Conservation (phyloP, 2,329 filamentous ascomycete genomes). For the Trichoderma sp. region DNA sequence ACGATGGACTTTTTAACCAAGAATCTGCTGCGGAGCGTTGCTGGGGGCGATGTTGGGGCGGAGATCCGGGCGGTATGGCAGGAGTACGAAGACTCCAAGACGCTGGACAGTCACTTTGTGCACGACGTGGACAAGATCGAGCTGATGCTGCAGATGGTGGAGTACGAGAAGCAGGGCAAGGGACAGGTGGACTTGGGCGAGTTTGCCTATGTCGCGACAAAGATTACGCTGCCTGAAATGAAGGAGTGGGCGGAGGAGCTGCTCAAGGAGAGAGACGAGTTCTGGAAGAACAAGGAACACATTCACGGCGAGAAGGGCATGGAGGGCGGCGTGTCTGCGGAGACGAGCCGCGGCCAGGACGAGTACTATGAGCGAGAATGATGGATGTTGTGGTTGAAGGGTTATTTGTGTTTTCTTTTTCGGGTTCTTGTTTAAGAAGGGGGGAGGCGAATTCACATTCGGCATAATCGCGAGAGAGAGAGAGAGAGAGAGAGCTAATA, state of each 20-base stretch:
- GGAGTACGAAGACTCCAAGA: slow-evolving; percentile 88
- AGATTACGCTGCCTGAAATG: slow-evolving; percentile 73
- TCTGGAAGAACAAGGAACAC: slow-evolving; percentile 60
- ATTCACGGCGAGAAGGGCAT: slow-evolving; percentile 46
- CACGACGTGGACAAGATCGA: slow-evolving; percentile 99
- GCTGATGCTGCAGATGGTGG: slow-evolving; percentile 88
- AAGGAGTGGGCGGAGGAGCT: slow-evolving; percentile 75
- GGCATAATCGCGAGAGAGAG: not conserved
- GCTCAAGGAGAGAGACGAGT: slow-evolving; percentile 68
- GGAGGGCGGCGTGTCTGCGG: slow-evolving; percentile 35
- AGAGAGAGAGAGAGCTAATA: slow-evolving; percentile 6
- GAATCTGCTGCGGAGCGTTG: slow-evolving; percentile 68
- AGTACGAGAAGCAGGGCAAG: slow-evolving; percentile 77
- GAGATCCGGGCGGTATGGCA: slow-evolving; percentile 82
- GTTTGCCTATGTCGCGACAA: slow-evolving; percentile 74
- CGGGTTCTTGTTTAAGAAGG: not conserved
- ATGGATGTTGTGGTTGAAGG: not conserved
- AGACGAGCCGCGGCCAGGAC: slow-evolving; percentile 43
- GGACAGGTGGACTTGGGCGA: slow-evolving; percentile 74
- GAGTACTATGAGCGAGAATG: slow-evolving; percentile 44
- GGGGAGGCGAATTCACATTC: slow-evolving; percentile 1
- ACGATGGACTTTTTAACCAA: slow-evolving; percentile 90
- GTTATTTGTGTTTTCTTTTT: not conserved
- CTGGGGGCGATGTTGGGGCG: slow-evolving; percentile 63
- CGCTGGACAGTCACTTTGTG: slow-evolving; percentile 81